A percentile compares a stretch with the other conserved stretches of the same genome.
Conservation (phyloP, 805 yeast genomes). For the Kodamaea laetipori region DNA sequence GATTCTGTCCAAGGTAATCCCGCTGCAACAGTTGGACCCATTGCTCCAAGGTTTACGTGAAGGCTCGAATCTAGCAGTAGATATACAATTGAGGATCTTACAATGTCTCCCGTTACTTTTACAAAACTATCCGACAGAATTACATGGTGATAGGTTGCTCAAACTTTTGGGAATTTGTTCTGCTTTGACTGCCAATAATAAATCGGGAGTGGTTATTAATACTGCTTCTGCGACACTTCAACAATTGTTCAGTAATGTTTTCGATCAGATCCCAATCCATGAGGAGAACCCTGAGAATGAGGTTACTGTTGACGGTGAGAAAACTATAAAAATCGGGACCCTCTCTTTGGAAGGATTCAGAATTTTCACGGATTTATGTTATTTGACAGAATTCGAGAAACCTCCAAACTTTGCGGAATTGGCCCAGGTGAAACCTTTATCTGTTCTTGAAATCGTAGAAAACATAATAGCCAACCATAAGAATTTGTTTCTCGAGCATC, state of each 20-base stretch:
- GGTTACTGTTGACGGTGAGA: constrained; percentile 45
- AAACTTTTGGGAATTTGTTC: constrained; percentile 70
- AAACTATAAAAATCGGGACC: constrained; percentile 46
- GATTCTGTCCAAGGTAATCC: constrained; percentile 55
- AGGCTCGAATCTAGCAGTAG: constrained; percentile 74
- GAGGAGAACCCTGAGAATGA: constrained; percentile 32
- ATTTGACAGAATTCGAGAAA: constrained; percentile 58
- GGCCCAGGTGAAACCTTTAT: constrained; percentile 55
- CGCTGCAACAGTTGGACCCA: constrained; percentile 51
- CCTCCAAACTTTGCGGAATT: constrained; percentile 53
- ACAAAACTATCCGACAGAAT: constrained; percentile 57
- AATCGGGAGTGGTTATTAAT: constrained; percentile 75
- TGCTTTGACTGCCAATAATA: constrained; percentile 65
- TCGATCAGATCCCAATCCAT: constrained; percentile 56
- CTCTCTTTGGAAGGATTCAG: constrained; percentile 69
- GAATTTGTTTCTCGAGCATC: constrained; percentile 53
- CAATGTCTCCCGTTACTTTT: constrained; percentile 80
- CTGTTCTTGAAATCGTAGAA: constrained; percentile 84
- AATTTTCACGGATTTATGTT: constrained; percentile 73
- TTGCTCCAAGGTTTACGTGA: constrained; percentile 70
- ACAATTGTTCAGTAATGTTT: constrained; percentile 76
- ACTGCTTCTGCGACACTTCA: constrained; percentile 94
- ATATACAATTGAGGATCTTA: constrained; percentile 81
- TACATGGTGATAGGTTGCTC: constrained; percentile 58
- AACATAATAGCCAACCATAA: constrained; percentile 69